phyloP scores from a whole-genome alignment of 257 asterid species.

The Forsythia viridissima region DNA sequence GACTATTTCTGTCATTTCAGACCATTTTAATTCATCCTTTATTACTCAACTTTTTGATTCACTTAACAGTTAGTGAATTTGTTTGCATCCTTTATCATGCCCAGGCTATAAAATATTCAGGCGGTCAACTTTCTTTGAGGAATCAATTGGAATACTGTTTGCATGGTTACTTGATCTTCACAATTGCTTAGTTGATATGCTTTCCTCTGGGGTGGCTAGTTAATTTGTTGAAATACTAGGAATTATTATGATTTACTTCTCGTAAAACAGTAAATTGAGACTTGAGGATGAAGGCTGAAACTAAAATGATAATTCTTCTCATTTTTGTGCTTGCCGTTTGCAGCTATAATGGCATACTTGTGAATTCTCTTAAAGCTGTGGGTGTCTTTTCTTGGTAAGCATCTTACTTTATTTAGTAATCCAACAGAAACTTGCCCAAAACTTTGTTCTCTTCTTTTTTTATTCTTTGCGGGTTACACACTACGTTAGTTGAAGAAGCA shows the following conservation, averaged over 20 bases:
- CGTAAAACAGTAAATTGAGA: background rate
- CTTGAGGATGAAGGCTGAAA: conserved; percentile 7
- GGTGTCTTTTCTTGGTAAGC: conserved; percentile 67
- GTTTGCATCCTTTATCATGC: background rate
- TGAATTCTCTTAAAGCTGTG: conserved; percentile 78
- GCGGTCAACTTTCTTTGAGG: background rate
- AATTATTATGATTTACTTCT: background rate
- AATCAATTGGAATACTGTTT: background rate
- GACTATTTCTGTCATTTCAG: background rate
- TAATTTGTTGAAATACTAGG: background rate
- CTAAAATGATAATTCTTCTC: conserved; percentile 9
- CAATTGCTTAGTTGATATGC: background rate
- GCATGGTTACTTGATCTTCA: background rate
- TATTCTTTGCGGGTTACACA: background rate
- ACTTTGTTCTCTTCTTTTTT: background rate
- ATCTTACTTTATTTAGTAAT: conserved; percentile 10
- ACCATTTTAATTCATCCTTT: background rate
- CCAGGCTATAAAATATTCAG: background rate
- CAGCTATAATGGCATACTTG: conserved; percentile 88
- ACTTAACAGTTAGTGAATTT: background rate
- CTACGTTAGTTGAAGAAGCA: background rate
- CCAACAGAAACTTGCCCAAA: background rate
- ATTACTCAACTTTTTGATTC: background rate
- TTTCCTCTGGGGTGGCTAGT: background rate
- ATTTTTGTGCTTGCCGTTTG: conserved; percentile 29